These are phyloP conservation scores for Solanum hybrid DNA, from an alignment of 305 asterid species.

Conservation along the genomic window DNA sequence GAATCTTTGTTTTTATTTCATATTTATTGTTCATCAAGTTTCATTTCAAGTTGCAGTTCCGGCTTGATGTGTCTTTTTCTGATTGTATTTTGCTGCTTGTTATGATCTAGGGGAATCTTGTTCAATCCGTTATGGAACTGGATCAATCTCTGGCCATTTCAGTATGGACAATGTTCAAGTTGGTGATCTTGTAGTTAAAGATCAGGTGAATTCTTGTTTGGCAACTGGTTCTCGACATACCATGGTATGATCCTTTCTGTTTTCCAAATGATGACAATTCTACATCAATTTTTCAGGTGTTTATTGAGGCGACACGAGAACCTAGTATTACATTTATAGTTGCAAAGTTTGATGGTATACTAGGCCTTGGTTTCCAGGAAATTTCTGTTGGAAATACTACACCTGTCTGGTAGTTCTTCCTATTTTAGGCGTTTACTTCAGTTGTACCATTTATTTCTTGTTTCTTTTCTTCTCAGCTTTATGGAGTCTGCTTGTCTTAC, in stretches of 20 bases:
- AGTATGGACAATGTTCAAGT: conserved; percentile 81
- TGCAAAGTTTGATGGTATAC: conserved; percentile 79
- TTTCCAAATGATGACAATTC: neutral
- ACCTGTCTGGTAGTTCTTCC: conserved; percentile 60
- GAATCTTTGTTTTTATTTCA: neutral
- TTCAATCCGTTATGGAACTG: conserved; percentile 72
- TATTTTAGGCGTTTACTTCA: neutral
- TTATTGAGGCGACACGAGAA: conserved; percentile 70
- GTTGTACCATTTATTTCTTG: neutral
- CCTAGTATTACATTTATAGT: conserved; percentile 62
- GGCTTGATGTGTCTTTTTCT: neutral
- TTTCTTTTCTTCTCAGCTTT: neutral
- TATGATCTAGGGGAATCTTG: conserved; percentile 50
- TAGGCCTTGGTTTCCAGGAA: conserved; percentile 92
- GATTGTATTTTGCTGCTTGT: neutral
- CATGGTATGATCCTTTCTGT: neutral
- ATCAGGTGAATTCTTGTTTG: conserved; percentile 49
- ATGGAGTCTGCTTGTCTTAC: neutral
- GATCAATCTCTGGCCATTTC: conserved; percentile 69
- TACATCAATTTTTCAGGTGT: conserved; percentile 34
- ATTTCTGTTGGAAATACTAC: conserved; percentile 61
- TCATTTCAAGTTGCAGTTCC: neutral
- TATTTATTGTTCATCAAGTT: neutral
- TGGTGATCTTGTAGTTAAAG: conserved; percentile 71
- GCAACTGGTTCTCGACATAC: neutral